Evolutionary conservation across 2,329 filamentous ascomycete species (phyloP).

Genomic region (Talaromyces piceae): DNA sequence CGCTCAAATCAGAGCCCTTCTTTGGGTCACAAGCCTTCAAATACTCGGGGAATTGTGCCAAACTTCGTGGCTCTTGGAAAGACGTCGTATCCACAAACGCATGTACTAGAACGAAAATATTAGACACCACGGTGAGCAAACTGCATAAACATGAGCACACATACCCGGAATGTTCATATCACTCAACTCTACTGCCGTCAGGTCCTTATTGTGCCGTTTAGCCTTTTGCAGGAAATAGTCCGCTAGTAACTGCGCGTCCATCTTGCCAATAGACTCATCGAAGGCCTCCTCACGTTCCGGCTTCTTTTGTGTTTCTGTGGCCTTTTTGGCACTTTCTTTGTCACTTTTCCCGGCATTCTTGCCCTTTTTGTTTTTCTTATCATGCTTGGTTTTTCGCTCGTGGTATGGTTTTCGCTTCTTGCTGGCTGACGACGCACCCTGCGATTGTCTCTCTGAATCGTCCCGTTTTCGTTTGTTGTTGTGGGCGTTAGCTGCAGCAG

Average conservation of each 20-base stretch:
- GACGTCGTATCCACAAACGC: conserved; percentile 73
- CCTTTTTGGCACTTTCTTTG: conserved; percentile 15
- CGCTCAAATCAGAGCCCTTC: conserved; percentile 52
- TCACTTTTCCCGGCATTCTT: conserved; percentile 19
- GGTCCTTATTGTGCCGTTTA: conserved; percentile 66
- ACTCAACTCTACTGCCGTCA: conserved; percentile 76
- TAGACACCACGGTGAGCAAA: neutral
- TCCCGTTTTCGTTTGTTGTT: conserved; percentile 37
- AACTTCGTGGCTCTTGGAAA: conserved; percentile 56
- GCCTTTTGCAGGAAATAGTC: conserved; percentile 79
- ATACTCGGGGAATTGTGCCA: conserved; percentile 71
- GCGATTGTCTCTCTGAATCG: conserved; percentile 22
- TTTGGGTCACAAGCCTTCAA: conserved; percentile 55
- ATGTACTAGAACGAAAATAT: conserved; percentile 45
- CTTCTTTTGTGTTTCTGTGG: conserved; percentile 15
- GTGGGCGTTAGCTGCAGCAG: conserved; percentile 22
- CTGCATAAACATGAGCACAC: conserved; percentile 12
- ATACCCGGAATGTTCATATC: conserved; percentile 73
- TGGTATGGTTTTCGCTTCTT: conserved; percentile 17
- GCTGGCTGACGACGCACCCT: conserved; percentile 17
- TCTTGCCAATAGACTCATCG: conserved; percentile 70
- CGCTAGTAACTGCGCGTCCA: conserved; percentile 76
- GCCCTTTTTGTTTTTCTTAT: conserved; percentile 22
- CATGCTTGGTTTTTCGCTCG: conserved; percentile 21
- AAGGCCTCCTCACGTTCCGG: conserved; percentile 62